These are phyloP conservation scores for Microcyclosporella mali DNA, from an alignment of 2,329 filamentous ascomycete genomes.

Conservation along the genomic window DNA sequence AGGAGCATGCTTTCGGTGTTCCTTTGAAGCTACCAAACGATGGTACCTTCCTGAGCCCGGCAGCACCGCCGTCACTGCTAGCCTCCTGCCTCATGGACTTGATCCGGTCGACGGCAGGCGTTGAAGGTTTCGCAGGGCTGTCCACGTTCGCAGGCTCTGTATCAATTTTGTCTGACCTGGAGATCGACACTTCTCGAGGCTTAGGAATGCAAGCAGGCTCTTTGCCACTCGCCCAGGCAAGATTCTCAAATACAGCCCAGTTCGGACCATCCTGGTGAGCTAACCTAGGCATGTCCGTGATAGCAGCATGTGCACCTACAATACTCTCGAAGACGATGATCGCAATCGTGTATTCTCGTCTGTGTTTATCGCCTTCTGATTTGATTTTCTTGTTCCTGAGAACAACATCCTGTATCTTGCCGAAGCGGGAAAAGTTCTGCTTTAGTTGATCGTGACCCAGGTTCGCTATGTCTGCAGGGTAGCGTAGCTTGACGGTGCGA, in stretches of 20 bases:
- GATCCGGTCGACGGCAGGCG: conserved; percentile 7
- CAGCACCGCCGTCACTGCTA: conserved; percentile 5
- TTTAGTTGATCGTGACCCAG: conserved; percentile 45
- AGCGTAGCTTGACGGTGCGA: conserved; percentile 53
- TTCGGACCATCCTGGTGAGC: conserved; percentile 25
- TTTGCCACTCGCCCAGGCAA: conserved; percentile 49
- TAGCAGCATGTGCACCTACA: conserved; percentile 52
- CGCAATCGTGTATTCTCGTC: conserved; percentile 38
- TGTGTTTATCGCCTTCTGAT: conserved; percentile 26
- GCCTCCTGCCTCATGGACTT: no score
- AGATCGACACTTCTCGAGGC: neutral
- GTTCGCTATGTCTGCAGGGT: conserved; percentile 7
- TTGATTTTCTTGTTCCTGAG: conserved; percentile 50
- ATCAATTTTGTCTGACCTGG: neutral
- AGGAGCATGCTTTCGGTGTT: conserved; percentile 21
- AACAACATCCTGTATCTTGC: conserved; percentile 51
- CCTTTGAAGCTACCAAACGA: conserved; percentile 37
- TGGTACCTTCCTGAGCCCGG: conserved; percentile 32
- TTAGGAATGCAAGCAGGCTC: conserved; percentile 43
- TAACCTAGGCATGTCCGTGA: conserved; percentile 40
- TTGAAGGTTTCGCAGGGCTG: conserved; percentile 1
- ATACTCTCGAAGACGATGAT: conserved; percentile 54
- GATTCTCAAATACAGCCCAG: conserved; percentile 47
- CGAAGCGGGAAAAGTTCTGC: conserved; percentile 48
- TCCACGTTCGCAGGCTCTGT: neutral